Base-by-base conservation (phyloP, 768 basidiomycete species). In the Phylloporus sp. region DNA sequence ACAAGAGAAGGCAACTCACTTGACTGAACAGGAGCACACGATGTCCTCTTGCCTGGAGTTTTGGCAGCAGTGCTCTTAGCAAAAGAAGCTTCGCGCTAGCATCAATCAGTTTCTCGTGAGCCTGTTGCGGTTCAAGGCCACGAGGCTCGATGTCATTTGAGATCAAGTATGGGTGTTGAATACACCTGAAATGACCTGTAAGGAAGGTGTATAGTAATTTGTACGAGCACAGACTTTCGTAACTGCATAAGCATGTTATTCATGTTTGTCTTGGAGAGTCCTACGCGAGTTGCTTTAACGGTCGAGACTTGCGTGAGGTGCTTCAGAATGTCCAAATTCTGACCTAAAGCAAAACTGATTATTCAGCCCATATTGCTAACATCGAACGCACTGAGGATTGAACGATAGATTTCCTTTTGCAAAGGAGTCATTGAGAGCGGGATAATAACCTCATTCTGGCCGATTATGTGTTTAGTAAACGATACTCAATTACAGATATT, bases 1-100 rank as follows among this genome's bases (percentile, higher is more conserved):
- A 41, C n/a, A 18, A 41, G 38, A 22, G 37, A 40, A 34, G 9
- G 11, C 38, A 21, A 61, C 72, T 42, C 52, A 90, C 93, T 71
- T 95, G 93, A 62, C 90, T 93, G 66, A 97, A 97, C 4, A 97
- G 67, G 21, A 97, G 73, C 24, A 97, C 81, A 21, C 94, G 84
- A 69, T 96, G 93, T 0, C 90, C 90, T 37, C 83, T 81, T 41
- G 81, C 79, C 55, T 84, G 86, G 33, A 97, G 74, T 63, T 89
- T 91, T 1, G 90, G 90, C 23, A 97, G 70, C 44, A 96, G 65
- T 24, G 72, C 66, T 61, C 82, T 88, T 26, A 97, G 71, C 38
- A 96, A 73, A 20, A 80, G 78, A 39, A 97, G 69, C 65, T 97
- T 95, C n/a, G 84, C 79, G 61, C 89, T 92, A 6, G 80, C 90